phyloP scores from a whole-genome alignment of 306 rosid genomes.

The Prunus salicina region DNA sequence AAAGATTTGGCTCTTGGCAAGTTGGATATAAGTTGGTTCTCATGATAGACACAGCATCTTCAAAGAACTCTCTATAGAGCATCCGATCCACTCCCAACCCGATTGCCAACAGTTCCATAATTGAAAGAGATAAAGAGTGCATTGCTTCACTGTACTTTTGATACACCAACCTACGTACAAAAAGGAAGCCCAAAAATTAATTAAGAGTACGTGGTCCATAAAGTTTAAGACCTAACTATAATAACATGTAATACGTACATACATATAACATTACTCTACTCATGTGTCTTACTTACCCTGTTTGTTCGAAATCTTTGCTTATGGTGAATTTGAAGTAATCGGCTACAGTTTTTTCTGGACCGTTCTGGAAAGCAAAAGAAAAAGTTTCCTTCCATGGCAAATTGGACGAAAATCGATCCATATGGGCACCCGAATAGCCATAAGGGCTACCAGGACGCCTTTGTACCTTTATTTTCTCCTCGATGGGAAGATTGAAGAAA shows the following conservation, averaged over 20 bases:
- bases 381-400: conserved; percentile 87
- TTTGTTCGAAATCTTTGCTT: conserved; percentile 42
- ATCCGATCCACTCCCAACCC: conserved; percentile 56
- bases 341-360: conserved; percentile 23
- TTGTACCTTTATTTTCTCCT: conserved; percentile 26
- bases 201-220: background rate
- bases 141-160: conserved; percentile 63
- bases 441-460: conserved; percentile 29
- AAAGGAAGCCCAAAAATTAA: background rate
- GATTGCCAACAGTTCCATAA: conserved; percentile 59
- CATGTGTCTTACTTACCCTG: conserved; percentile 42
- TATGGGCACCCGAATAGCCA: conserved; percentile 73
- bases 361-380: conserved; percentile 45
- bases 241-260: too few species aligned
- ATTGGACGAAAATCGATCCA: conserved; percentile 62
- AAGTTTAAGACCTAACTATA: background rate
- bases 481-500: conserved; percentile 53
- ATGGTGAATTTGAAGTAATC: conserved; percentile 46
- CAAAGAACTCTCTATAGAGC: conserved; percentile 45
- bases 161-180: conserved; percentile 32
- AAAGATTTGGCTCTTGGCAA: conserved; percentile 44
- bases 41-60: conserved; percentile 58
- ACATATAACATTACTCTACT: background rate
- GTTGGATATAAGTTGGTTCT: conserved; percentile 75
- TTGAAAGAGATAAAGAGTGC: conserved; percentile 45